Evolutionary conservation across 495 filamentous ascomycete genomes (phyloP).

Genomic region (Eremomyces bilateralis): DNA sequence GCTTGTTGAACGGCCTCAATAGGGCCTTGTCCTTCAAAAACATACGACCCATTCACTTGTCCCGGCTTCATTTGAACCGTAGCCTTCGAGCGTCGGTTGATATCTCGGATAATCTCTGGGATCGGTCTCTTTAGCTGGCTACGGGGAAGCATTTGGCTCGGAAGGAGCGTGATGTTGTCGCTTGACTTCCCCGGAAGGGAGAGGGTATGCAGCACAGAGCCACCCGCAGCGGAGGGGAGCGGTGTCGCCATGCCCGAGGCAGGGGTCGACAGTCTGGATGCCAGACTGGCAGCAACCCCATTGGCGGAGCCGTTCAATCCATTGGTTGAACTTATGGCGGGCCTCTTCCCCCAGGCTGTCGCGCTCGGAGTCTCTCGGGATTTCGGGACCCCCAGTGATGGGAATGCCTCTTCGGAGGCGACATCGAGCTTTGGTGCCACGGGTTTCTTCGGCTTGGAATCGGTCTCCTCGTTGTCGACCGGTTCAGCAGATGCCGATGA

Average conservation of each 20-base stretch:
- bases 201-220: constrained; percentile 33
- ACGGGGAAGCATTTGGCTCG: constrained; percentile 47
- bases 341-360: constrained; percentile 50
- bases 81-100: constrained; percentile 73
- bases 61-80: constrained; percentile 48
- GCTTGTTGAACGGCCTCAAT: constrained; percentile 57
- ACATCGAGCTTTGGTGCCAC: constrained; percentile 12
- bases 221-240: constrained; percentile 16
- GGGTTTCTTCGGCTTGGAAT: constrained; percentile 33
- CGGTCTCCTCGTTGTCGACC: constrained; percentile 31
- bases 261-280: constrained; percentile 34
- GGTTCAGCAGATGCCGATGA: constrained; percentile 16
- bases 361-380: constrained; percentile 32
- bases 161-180: constrained; percentile 48
- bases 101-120: constrained; percentile 60
- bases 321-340: constrained; percentile 33
- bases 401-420: constrained; percentile 68
- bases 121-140: constrained; percentile 64
- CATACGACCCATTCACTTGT: constrained; percentile 40
- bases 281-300: constrained; percentile 21
- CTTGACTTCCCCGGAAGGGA: constrained; percentile 56
- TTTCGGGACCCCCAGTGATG: constrained; percentile 56
- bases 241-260: constrained; percentile 35
- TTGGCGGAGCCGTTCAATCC: constrained; percentile 19
- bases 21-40: constrained; percentile 65